Evolutionary conservation across 2,329 filamentous ascomycete species (phyloP).

Genomic region (Keithomyces neogunnii): DNA sequence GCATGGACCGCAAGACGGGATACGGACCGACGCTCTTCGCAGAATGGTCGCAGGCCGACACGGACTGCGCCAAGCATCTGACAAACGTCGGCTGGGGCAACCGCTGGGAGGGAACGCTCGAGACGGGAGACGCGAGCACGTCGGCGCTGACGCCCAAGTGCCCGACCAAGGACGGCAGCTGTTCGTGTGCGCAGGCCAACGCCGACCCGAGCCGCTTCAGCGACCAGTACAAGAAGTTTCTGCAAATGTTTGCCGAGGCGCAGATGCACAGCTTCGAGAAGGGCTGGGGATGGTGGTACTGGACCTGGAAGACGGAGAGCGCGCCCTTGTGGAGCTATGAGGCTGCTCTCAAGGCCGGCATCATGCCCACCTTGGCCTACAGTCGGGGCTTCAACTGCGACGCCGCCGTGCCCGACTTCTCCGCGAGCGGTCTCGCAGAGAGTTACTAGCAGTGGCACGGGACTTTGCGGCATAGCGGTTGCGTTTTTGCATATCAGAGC

Average conservation of each 20-base stretch:
- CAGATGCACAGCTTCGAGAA: constrained; percentile 94
- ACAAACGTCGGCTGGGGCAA: constrained; percentile 86
- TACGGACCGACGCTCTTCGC: constrained; percentile 93
- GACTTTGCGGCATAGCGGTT: too few species aligned
- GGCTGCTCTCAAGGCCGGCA: constrained; percentile 65
- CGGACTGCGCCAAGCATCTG: constrained; percentile 79
- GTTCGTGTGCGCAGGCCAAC: constrained; percentile 70
- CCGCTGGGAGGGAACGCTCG: constrained; percentile 83
- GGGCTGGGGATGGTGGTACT: constrained; percentile 98
- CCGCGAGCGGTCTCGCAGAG: constrained; percentile 36
- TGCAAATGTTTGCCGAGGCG: constrained; percentile 85
- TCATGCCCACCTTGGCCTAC: constrained; percentile 70
- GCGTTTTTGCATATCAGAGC: too few species aligned
- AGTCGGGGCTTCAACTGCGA: constrained; percentile 62
- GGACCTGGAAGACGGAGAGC: constrained; percentile 91
- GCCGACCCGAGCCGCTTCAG: constrained; percentile 61
- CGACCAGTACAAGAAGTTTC: constrained; percentile 70
- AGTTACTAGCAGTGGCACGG: constrained; percentile 25
- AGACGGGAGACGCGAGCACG: constrained; percentile 53
- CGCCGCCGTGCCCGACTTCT: constrained; percentile 45
- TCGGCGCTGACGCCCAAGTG: constrained; percentile 65
- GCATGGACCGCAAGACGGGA: constrained; percentile 64
- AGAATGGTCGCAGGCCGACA: constrained; percentile 97
- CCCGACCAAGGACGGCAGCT: constrained; percentile 55
- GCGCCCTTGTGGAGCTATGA: constrained; percentile 90